phyloP scores from a whole-genome alignment of 2,329 filamentous ascomycete species.

The Fusarium globosum region DNA sequence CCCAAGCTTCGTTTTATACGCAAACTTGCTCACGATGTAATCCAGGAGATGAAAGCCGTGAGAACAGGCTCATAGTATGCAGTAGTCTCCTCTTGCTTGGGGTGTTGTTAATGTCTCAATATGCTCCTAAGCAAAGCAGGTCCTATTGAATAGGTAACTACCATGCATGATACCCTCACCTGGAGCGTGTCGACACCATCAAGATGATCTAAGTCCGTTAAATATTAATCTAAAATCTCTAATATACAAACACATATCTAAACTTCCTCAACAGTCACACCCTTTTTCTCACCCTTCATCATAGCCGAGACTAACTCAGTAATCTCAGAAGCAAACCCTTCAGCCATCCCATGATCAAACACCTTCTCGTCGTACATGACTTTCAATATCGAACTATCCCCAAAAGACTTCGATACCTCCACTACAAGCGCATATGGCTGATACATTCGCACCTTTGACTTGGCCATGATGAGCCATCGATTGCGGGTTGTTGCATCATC shows the following conservation, averaged over 20 bases:
- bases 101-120: background rate
- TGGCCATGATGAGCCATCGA: background rate
- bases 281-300: background rate
- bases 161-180: background rate
- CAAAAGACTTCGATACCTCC: background rate
- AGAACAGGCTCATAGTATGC: background rate
- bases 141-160: accelerated
- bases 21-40: accelerated
- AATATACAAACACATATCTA: background rate
- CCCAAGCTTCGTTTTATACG: accelerated
- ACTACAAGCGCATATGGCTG: background rate
- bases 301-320: background rate
- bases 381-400: background rate
- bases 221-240: background rate
- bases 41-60: background rate
- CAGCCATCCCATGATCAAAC: background rate
- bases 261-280: background rate
- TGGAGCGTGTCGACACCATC: accelerated
- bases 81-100: background rate
- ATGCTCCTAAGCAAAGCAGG: background rate
- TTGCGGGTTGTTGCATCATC: background rate
- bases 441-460: background rate
- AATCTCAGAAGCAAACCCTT: background rate
- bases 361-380: background rate
- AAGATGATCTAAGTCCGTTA: background rate